A percentile compares a stretch with the other conserved stretches of the same genome.
Conservation (phyloP, 1,284 basidiomycete species). For the Ustilago bromivora region DNA sequence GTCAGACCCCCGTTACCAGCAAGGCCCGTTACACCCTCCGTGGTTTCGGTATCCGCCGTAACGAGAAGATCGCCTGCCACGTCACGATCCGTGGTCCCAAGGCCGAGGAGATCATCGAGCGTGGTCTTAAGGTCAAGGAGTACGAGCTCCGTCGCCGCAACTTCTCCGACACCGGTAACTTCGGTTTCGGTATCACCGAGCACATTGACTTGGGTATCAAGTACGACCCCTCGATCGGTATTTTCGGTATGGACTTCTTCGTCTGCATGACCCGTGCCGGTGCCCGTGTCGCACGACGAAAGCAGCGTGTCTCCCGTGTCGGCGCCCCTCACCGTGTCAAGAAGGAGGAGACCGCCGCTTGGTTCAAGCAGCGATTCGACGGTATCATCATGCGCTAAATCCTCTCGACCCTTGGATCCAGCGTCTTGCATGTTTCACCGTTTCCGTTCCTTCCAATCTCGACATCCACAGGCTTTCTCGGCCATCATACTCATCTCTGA, state of each 20-base stretch:
- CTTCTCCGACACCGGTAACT: constrained; percentile 78
- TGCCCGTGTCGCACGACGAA: constrained; percentile 89
- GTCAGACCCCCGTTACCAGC: constrained; percentile 98
- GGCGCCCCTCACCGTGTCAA: constrained; percentile 81
- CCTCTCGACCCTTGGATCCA: not conserved
- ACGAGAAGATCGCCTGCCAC: constrained; percentile 99
- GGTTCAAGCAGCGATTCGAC: constrained; percentile 91
- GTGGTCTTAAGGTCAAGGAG: constrained; percentile 99
- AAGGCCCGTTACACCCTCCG: constrained; percentile 99
- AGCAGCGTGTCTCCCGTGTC: constrained; percentile 86
- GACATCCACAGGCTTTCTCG: constrained; percentile 2
- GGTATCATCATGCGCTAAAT: constrained; percentile 67
- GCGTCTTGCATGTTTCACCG: constrained; percentile 1
- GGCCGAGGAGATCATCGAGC: constrained; percentile 98
- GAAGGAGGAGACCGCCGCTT: constrained; percentile 80
- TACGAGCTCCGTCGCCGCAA: constrained; percentile 91
- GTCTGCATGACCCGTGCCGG: constrained; percentile 90
- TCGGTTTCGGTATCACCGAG: constrained; percentile 69
- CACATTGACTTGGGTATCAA: constrained; percentile 98
- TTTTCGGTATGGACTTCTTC: constrained; percentile 70
- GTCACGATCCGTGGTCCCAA: constrained; percentile 99
- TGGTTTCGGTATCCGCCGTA: constrained; percentile 98
- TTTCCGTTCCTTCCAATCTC: constrained; percentile 4
- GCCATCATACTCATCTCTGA: constrained; percentile 11
- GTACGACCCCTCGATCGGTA: constrained; percentile 69